Evolutionary conservation across 2,329 filamentous ascomycete genomes (phyloP).

Genomic region (Ceratocystis ficicola): DNA sequence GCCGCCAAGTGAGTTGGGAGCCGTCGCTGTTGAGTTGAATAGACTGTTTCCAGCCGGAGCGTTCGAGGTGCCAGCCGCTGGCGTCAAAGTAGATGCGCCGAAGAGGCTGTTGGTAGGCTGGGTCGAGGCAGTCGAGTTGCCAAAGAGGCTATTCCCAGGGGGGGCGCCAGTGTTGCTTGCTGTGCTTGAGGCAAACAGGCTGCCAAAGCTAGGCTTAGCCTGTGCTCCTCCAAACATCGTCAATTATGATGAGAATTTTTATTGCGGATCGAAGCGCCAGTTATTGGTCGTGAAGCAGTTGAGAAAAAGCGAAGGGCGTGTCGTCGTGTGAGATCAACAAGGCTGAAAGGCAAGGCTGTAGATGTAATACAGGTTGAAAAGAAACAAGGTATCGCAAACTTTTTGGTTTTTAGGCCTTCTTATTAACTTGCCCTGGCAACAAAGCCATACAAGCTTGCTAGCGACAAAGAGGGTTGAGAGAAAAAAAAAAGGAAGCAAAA

Average conservation of each 20-base stretch:
- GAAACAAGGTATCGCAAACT: slow-evolving; percentile 12
- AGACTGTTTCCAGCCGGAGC: slow-evolving; percentile 22
- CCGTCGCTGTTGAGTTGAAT: slow-evolving; percentile 24
- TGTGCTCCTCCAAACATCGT: slow-evolving; percentile 18
- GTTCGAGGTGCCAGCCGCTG: slow-evolving; percentile 16
- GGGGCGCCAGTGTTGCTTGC: slow-evolving; percentile 19
- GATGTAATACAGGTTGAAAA: background rate
- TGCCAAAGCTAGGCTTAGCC: slow-evolving; percentile 19
- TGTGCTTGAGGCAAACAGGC: slow-evolving; percentile 19
- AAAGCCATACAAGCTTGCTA: background rate
- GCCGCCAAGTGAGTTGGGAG: slow-evolving; percentile 24
- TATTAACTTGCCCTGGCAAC: background rate
- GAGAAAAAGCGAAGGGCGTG: background rate
- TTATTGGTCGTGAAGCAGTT: background rate
- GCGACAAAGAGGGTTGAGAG: background rate
- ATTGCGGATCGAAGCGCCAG: background rate
- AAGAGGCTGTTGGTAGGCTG: slow-evolving; percentile 25
- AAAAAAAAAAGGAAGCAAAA: background rate
- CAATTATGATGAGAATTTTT: background rate
- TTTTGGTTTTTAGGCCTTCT: background rate
- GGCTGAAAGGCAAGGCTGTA: slow-evolving; percentile 10
- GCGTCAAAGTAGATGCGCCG: slow-evolving; percentile 24
- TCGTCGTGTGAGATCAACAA: background rate
- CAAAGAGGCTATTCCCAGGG: slow-evolving; percentile 25
- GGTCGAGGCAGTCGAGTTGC: slow-evolving; percentile 25